Conservation (phyloP, 345 rosid species). For the Xanthoceras sorbifolium region DNA sequence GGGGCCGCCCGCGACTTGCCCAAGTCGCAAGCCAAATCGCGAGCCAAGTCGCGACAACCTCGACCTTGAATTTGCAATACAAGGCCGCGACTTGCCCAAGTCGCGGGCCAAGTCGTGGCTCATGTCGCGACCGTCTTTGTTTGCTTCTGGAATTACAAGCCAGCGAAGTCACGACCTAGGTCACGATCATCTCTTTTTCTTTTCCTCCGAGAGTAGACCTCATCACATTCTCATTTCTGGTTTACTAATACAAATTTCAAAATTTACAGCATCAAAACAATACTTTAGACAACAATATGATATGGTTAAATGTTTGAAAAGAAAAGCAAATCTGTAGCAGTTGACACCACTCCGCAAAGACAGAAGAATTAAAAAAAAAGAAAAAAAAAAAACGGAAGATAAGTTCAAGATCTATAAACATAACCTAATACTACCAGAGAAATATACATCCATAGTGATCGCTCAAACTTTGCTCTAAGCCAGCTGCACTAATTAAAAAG, state of each 20-base stretch:
- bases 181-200: too few species aligned
- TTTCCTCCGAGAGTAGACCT: too few species aligned
- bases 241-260: not conserved
- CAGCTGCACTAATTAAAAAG: not conserved
- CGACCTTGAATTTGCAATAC: too few species aligned
- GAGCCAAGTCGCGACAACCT: too few species aligned
- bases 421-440: not conserved
- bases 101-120: too few species aligned
- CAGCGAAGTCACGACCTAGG: too few species aligned
- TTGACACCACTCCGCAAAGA: not conserved
- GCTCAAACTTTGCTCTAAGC: not conserved
- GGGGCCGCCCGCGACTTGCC: too few species aligned
- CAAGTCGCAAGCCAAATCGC: too few species aligned
- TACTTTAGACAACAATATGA: not conserved
- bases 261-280: not conserved
- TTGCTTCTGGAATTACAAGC: too few species aligned
- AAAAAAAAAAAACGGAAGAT: not conserved
- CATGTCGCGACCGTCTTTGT: too few species aligned
- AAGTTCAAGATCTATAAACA: not conserved
- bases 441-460: not conserved
- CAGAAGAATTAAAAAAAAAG: not conserved
- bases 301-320: not conserved
- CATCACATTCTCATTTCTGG: not conserved
- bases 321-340: not conserved
- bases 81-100: too few species aligned